Percentiles rank a stretch among this genome's conserved stretches.
These are phyloP conservation scores for Xylariaceae sp. DNA, from an alignment of 2,329 filamentous ascomycete genomes.

Conservation along the genomic window DNA sequence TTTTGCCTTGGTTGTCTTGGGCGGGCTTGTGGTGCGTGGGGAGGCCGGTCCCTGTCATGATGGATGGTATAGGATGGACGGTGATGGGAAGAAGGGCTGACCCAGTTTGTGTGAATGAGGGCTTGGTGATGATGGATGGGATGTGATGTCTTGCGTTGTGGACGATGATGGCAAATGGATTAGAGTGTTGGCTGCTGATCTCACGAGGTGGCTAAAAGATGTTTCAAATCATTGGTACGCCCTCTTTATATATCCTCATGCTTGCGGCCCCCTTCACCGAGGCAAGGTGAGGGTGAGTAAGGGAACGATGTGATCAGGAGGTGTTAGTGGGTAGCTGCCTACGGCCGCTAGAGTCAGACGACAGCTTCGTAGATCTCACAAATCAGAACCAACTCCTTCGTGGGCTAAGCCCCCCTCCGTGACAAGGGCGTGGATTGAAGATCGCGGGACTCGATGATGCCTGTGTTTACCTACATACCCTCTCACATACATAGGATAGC, in stretches of 20 bases:
- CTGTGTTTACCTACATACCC: background rate
- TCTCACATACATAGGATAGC: background rate
- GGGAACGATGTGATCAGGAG: background rate
- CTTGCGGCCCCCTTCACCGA: background rate
- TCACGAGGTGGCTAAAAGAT: background rate
- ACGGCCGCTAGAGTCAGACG: background rate
- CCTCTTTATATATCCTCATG: background rate
- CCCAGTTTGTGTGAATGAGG: background rate
- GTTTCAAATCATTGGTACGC: background rate
- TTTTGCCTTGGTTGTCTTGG: constrained; percentile 11
- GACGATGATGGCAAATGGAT: background rate
- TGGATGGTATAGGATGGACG: background rate
- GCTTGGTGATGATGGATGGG: too few relatives aligned
- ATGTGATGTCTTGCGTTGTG: too few relatives aligned
- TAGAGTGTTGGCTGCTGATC: background rate
- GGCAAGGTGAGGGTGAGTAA: background rate
- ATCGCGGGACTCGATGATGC: background rate
- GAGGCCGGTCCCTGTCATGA: constrained; percentile 11
- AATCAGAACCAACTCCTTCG: background rate
- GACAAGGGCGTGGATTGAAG: background rate
- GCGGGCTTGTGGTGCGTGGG: constrained; percentile 17
- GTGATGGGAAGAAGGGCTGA: background rate
- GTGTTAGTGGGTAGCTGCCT: background rate
- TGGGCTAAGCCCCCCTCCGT: background rate
- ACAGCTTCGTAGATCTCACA: background rate